A percentile compares a stretch with the other conserved stretches of the same genome.
phyloP scores from a whole-genome alignment of 2,329 filamentous ascomycete species.

The Thyridium curvatum region DNA sequence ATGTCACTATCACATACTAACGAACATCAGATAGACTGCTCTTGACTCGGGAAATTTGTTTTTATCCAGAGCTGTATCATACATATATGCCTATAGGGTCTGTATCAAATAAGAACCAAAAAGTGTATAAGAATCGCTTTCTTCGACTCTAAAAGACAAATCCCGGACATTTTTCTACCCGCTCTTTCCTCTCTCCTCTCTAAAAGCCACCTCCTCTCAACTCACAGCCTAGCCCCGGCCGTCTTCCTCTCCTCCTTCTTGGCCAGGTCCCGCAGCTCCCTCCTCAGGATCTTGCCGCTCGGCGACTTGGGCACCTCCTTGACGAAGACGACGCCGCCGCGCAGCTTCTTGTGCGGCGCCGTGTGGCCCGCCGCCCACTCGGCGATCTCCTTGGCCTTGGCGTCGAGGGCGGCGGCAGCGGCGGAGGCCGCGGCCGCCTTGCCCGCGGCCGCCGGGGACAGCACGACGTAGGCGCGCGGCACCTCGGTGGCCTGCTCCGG shows the following conservation, averaged over 20 bases:
- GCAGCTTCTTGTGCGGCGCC: constrained; percentile 56
- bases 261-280: constrained; percentile 32
- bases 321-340: constrained; percentile 64
- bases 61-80: not conserved
- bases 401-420: not conserved
- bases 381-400: constrained; percentile 30
- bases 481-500: constrained; percentile 59
- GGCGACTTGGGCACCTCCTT: constrained; percentile 67
- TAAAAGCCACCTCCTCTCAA: not conserved
- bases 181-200: not conserved
- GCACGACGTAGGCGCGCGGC: constrained; percentile 59
- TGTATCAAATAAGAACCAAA: no score
- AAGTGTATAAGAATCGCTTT: no score
- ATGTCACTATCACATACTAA: no score
- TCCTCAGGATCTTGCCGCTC: constrained; percentile 40
- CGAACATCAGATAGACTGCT: not conserved
- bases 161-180: no score
- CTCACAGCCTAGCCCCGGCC: constrained; percentile 31
- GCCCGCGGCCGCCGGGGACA: constrained; percentile 7
- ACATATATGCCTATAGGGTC: no score
- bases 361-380: constrained; percentile 29
- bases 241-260: constrained; percentile 27
- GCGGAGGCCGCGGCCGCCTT: constrained; percentile 9
- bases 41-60: not conserved
- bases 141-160: no score